Conservation (phyloP, 495 filamentous ascomycete species). For the Sporormia fimetaria region DNA sequence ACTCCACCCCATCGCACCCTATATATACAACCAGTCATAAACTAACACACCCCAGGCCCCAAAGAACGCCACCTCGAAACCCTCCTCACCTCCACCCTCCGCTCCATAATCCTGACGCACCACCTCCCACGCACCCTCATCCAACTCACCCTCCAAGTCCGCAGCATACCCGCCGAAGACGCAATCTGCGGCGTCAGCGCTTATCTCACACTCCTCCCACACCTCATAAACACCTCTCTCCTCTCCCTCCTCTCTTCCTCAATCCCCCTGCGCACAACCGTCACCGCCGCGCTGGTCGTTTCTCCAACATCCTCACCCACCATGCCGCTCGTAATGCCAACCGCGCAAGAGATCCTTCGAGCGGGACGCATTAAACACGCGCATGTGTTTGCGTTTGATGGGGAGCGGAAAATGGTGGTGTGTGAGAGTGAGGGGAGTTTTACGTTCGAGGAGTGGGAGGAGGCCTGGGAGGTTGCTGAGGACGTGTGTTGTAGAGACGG, state of each 20-base stretch:
- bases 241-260: constrained; percentile 67
- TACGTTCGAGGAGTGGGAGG: constrained; percentile 64
- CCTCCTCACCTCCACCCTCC: constrained; percentile 53
- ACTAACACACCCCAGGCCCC: constrained; percentile 44
- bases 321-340: constrained; percentile 40
- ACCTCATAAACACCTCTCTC: constrained; percentile 59
- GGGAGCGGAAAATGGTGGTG: constrained; percentile 59
- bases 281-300: constrained; percentile 52
- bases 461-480: constrained; percentile 52
- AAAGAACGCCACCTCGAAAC: constrained; percentile 64
- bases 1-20: constrained; percentile 33
- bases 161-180: constrained; percentile 44
- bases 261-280: constrained; percentile 59
- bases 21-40: constrained; percentile 32
- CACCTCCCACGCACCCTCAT: constrained; percentile 57
- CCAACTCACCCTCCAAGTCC: constrained; percentile 61
- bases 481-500: constrained; percentile 48
- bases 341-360: constrained; percentile 39
- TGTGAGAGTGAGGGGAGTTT: constrained; percentile 76
- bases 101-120: constrained; percentile 55
- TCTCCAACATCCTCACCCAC: constrained; percentile 40
- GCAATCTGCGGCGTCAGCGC: constrained; percentile 5
- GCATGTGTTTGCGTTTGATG: constrained; percentile 69
- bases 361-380: constrained; percentile 45
- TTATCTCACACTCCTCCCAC: constrained; percentile 57